A percentile compares a stretch with the other conserved stretches of the same genome.
phyloP scores from a whole-genome alignment of 306 rosid species.

The Erythrophleum fordii region DNA sequence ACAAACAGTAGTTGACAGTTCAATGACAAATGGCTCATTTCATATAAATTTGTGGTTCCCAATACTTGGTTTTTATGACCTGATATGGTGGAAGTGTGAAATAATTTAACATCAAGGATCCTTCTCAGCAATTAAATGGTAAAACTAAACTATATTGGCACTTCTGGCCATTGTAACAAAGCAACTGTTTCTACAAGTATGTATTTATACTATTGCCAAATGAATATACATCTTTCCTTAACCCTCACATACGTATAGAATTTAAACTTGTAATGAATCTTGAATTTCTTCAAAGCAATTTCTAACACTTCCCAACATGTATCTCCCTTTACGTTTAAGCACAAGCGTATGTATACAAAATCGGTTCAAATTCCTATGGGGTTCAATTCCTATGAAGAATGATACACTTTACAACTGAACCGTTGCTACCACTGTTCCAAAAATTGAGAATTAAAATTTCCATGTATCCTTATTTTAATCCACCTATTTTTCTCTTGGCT shows the following conservation, averaged over 20 bases:
- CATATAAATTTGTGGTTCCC: not conserved
- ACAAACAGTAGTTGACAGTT: too few species aligned
- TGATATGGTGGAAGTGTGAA: not conserved
- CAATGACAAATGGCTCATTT: too few species aligned
- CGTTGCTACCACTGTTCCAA: constrained; percentile 39
- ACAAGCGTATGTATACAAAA: constrained; percentile 48
- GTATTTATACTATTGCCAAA: constrained; percentile 35
- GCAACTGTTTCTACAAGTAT: constrained; percentile 37
- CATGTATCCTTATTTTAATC: constrained; percentile 51
- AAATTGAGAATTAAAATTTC: constrained; percentile 41
- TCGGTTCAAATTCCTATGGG: constrained; percentile 43
- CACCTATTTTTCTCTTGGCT: constrained; percentile 45
- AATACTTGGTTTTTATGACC: not conserved
- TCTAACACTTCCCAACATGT: constrained; percentile 46
- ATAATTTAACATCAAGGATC: not conserved
- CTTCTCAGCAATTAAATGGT: constrained; percentile 1
- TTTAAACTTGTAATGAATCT: constrained; percentile 44
- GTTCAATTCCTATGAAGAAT: constrained; percentile 29
- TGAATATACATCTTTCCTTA: constrained; percentile 46
- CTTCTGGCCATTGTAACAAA: constrained; percentile 33
- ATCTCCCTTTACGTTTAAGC: constrained; percentile 44
- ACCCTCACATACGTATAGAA: constrained; percentile 41
- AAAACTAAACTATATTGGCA: constrained; percentile 20
- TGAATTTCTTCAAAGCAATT: constrained; percentile 44
- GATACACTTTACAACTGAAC: constrained; percentile 31